Percentiles rank a stretch among this genome's conserved stretches.
phyloP scores from a whole-genome alignment of 1,139 yeast genomes.

The Zhuliangozyma blackwelliae region DNA sequence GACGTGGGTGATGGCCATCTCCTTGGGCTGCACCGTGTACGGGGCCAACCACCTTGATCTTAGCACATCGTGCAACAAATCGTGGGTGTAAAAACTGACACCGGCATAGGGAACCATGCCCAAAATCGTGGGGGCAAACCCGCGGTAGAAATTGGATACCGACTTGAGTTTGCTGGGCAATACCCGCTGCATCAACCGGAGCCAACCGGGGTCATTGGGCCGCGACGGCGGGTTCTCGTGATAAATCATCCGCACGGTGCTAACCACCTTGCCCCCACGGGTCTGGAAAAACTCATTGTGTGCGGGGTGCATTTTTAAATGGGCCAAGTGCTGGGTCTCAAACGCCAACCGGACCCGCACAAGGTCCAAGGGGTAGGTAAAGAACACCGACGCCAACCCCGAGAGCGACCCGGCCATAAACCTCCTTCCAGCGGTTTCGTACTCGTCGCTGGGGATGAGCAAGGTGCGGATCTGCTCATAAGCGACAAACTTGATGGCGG shows the following conservation, averaged over 20 bases:
- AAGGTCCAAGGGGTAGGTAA: slow-evolving; percentile 89
- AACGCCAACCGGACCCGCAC: slow-evolving; percentile 90
- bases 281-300: slow-evolving; percentile 20
- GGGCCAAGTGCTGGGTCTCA: slow-evolving; percentile 49
- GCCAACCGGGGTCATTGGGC: slow-evolving; percentile 35
- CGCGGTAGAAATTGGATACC: slow-evolving; percentile 79
- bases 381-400: slow-evolving; percentile 80
- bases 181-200: slow-evolving; percentile 28
- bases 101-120: slow-evolving; percentile 99
- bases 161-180: slow-evolving; percentile 36
- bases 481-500: slow-evolving; percentile 95
- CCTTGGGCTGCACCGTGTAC: slow-evolving; percentile 46
- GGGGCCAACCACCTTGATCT: slow-evolving; percentile 51
- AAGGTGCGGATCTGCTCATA: slow-evolving; percentile 86
- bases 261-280: slow-evolving; percentile 50
- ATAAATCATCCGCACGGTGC: slow-evolving; percentile 55
- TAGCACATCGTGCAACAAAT: slow-evolving; percentile 79
- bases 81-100: slow-evolving; percentile 93
- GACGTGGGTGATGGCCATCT: background rate
- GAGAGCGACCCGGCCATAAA: slow-evolving; percentile 87
- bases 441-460: slow-evolving; percentile 66
- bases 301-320: slow-evolving; percentile 17
- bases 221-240: slow-evolving; percentile 54
- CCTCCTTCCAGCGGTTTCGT: slow-evolving; percentile 79
- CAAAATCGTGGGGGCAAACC: slow-evolving; percentile 87